Conservation (phyloP, 495 filamentous ascomycete genomes). For the Neurospora sp. region DNA sequence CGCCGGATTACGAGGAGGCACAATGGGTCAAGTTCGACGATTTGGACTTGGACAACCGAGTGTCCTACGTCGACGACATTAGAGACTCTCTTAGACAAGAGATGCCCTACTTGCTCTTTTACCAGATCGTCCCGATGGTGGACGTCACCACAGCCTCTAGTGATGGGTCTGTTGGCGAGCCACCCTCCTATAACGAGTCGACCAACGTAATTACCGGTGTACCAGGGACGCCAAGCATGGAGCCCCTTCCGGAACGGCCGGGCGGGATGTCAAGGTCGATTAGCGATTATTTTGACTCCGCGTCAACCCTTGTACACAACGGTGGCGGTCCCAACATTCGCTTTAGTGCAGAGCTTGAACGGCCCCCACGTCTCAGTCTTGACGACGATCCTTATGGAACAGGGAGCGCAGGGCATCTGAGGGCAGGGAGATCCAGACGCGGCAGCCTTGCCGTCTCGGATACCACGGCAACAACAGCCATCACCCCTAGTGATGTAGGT, state of each 20-base stretch:
- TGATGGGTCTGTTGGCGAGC: slow-evolving; percentile 38
- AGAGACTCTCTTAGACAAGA: slow-evolving; percentile 64
- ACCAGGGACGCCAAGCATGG: slow-evolving; percentile 12
- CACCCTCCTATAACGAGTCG: slow-evolving; percentile 47
- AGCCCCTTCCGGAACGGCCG: slow-evolving; percentile 1
- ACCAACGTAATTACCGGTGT: slow-evolving; percentile 1
- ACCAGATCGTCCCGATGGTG: slow-evolving; percentile 81
- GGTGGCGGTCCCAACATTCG: slow-evolving; percentile 24
- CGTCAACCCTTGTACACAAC: slow-evolving; percentile 13
- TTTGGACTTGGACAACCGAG: slow-evolving; percentile 49
- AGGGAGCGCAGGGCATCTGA: slow-evolving; percentile 4
- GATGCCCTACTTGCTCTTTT: slow-evolving; percentile 89
- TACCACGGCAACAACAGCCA: slow-evolving; percentile 26
- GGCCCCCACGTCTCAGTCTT: slow-evolving; percentile 20
- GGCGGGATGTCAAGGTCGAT: slow-evolving; percentile 22
- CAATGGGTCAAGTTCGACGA: slow-evolving; percentile 92
- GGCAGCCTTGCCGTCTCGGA: slow-evolving; percentile 39
- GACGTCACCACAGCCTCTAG: slow-evolving; percentile 50
- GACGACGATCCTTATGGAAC: slow-evolving; percentile 26
- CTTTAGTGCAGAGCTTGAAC: slow-evolving; percentile 30
- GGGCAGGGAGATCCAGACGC: slow-evolving; percentile 28
- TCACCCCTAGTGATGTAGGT: slow-evolving; percentile 20
- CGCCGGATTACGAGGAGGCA: slow-evolving; percentile 46
- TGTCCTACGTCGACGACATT: slow-evolving; percentile 67
- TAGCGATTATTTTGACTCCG: slow-evolving; percentile 36